Percentiles rank a stretch among this genome's conserved stretches.
Conservation (phyloP, 257 asterid genomes). For the Dorcoceras hygrometricum region DNA sequence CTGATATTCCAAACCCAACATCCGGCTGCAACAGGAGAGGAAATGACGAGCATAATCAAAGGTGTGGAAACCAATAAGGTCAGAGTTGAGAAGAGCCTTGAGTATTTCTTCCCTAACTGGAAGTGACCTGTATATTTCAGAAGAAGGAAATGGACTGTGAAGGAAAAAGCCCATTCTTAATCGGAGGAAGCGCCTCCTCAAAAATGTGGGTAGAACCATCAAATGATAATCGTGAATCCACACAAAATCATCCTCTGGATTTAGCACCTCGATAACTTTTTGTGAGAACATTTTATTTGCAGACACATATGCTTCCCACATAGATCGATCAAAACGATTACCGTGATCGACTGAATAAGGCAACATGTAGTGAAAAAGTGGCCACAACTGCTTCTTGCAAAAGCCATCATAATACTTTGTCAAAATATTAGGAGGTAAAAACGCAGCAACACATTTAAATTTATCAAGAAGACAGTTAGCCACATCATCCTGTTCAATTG, state of each 20-base stretch:
- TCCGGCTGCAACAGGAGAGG: constrained; percentile 28
- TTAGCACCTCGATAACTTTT: constrained; percentile 3
- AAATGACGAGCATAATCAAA: constrained; percentile 16
- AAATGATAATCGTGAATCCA: constrained; percentile 30
- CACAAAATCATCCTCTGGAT: constrained; percentile 4
- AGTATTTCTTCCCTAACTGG: constrained; percentile 6
- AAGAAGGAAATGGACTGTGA: constrained; percentile 6
- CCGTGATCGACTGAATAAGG: constrained; percentile 10
- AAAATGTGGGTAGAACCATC: constrained; percentile 35
- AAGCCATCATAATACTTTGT: constrained; percentile 10
- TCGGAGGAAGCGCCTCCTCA: constrained; percentile 9
- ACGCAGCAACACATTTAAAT: constrained; percentile 1
- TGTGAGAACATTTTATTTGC: constrained; percentile 6
- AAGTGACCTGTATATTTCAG: constrained; percentile 9
- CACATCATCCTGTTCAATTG: constrained; percentile 12
- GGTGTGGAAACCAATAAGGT: constrained; percentile 14
- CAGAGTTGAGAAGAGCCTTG: constrained; percentile 11
- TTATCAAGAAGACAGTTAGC: background rate
- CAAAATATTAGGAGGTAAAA: background rate
- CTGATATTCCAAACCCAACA: constrained; percentile 50
- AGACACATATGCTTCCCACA: constrained; percentile 9
- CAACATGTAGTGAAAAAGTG: constrained; percentile 5
- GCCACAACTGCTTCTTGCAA: constrained; percentile 16
- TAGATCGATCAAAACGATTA: constrained; percentile 2
- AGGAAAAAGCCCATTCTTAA: constrained; percentile 10